Conservation (phyloP, 2,329 filamentous ascomycete species). For the Diaporthe sp. region DNA sequence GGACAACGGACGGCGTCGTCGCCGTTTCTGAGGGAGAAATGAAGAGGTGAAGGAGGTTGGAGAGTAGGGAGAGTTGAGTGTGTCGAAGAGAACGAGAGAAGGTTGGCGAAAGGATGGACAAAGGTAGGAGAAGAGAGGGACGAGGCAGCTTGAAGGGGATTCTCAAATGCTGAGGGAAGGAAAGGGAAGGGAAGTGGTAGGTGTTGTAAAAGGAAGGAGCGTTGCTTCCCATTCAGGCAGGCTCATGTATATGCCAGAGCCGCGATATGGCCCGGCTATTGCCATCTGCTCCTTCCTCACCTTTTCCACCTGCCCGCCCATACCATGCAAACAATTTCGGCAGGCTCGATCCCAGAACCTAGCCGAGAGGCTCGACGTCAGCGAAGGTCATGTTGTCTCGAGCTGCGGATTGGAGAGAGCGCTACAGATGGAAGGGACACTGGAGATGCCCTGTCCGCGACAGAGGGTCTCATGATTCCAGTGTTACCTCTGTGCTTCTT, state of each 20-base stretch:
- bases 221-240: slow-evolving; percentile 18
- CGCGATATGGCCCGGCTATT: not conserved
- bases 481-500: slow-evolving; percentile 16
- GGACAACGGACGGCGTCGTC: slow-evolving; percentile 32
- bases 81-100: slow-evolving; percentile 36
- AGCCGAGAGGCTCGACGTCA: slow-evolving; percentile 3
- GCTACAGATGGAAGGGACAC: not conserved
- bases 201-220: slow-evolving; percentile 38
- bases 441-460: not conserved
- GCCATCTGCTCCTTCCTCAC: slow-evolving; percentile 11
- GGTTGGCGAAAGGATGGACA: slow-evolving; percentile 34
- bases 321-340: not conserved
- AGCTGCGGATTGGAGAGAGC: not conserved
- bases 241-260: not conserved
- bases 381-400: not conserved
- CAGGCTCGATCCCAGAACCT: slow-evolving; percentile 1
- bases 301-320: not conserved
- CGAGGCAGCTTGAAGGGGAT: not conserved
- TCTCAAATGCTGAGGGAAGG: not conserved
- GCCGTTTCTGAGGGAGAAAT: slow-evolving; percentile 7
- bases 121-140: slow-evolving; percentile 38
- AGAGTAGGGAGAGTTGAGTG: slow-evolving; percentile 26
- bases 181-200: slow-evolving; percentile 37
- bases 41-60: not conserved
- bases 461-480: not conserved